Base-by-base conservation (phyloP, 352 stramenopile species). In the Nothophytophthora sp. region DNA sequence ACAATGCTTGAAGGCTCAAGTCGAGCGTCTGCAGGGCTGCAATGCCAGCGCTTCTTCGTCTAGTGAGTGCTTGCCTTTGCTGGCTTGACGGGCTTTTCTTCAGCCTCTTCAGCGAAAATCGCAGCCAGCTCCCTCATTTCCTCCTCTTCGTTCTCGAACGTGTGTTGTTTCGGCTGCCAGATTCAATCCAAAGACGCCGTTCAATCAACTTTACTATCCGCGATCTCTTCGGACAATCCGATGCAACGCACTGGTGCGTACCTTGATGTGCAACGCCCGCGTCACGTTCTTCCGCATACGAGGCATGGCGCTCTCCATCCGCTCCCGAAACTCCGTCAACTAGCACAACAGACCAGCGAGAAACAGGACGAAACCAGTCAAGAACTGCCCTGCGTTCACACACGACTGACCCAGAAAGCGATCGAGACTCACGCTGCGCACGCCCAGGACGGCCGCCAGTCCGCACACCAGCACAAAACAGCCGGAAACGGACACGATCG, bases 401-500 rank as follows among this genome's bases (percentile, higher is more conserved):
- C 25, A 29, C 12, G 41, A 24, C n/a, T 13, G 9, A 39, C n/a
- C 41, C 49, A 7, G 32, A 55, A 35, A 43, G 12, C 16, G 34
- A 15, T 29, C 22, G 43, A 27, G 22, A 62, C 66, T 45, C 47
- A 87, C 76, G 60, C 68, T 77, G 28, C 40, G 51, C 3, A 78
- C 65, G 47, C 70, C 71, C 8, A 84, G 50, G 9, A 56, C 46
- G 23, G 50, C 54, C 35, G 65, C 62, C 12, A 64, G 38, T 12
- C 60, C 70, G 11, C 66, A 45, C 39, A 82, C 25, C 37, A 84
- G 20, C 20, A 84, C 20, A 10, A 58, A 54, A 16, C 66, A 83
- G 19, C 70, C 73, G 8, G 70, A 62, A 12, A 82, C 51, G 1
- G 72, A 69, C 12, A 76, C 50, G 22, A 82, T 39, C 12, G 76